These are phyloP conservation scores for Cymodocea nodosa DNA, from an alignment of 116 monocot species.

Conservation along the genomic window DNA sequence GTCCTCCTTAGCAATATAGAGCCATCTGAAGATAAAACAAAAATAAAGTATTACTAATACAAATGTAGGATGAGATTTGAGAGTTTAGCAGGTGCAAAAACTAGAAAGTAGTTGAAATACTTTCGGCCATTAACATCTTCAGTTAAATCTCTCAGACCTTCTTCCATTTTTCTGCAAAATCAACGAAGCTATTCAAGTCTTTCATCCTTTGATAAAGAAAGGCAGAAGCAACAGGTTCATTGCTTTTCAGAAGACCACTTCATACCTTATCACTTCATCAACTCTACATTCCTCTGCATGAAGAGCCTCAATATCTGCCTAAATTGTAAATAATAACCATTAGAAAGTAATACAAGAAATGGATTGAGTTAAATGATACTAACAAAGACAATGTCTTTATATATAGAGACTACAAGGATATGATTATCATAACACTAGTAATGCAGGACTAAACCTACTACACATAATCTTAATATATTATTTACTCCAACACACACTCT, in stretches of 20 bases:
- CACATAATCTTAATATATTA: too few relatives aligned
- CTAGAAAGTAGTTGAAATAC: conserved; percentile 13
- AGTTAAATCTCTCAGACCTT: conserved; percentile 26
- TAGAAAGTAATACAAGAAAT: neutral
- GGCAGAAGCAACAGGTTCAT: too few relatives aligned
- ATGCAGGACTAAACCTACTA: too few relatives aligned
- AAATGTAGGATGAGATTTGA: neutral
- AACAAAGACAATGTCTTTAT: neutral
- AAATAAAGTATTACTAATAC: neutral
- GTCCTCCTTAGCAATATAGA: conserved; percentile 61
- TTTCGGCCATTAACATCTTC: conserved; percentile 44
- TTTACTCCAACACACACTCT: too few relatives aligned
- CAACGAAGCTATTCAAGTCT: neutral
- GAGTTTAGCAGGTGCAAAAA: neutral
- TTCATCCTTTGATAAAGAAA: neutral
- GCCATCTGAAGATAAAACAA: conserved; percentile 30
- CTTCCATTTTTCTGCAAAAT: conserved; percentile 49
- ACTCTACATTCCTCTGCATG: conserved; percentile 36
- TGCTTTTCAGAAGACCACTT: conserved; percentile 3
- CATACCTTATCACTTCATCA: conserved; percentile 60
- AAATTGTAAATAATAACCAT: conserved; percentile 1
- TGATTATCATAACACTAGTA: too few relatives aligned
- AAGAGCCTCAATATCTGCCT: conserved; percentile 55
- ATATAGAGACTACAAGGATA: too few relatives aligned
- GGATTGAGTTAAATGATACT: neutral